Percentiles rank a stretch among this genome's conserved stretches.
These are phyloP conservation scores for Silybum marianum DNA, from an alignment of 129 eudicot species.

Conservation along the genomic window DNA sequence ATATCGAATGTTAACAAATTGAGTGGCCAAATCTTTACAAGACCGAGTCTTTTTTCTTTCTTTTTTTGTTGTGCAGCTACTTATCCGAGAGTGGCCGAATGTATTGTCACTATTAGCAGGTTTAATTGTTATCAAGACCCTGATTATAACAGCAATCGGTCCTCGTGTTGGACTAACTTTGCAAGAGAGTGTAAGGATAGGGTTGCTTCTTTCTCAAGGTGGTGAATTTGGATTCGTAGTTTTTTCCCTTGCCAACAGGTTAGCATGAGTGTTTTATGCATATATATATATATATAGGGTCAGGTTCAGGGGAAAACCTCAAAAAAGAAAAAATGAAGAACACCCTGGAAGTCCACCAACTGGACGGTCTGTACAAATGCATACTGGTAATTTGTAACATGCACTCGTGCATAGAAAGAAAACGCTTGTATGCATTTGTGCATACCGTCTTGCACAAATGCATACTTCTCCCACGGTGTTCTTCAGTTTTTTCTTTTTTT, in stretches of 20 bases:
- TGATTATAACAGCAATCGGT: constrained; percentile 93
- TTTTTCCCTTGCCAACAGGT: constrained; percentile 96
- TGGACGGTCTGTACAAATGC: no score
- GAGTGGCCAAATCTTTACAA: constrained; percentile 7
- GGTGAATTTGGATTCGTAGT: constrained; percentile 98
- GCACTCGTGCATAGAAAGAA: no score
- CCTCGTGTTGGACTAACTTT: constrained; percentile 92
- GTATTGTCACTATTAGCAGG: constrained; percentile 89
- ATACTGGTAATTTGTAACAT: no score
- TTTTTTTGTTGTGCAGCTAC: constrained; percentile 59
- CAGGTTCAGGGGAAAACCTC: no score
- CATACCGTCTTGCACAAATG: no score
- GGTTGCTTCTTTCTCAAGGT: constrained; percentile 96
- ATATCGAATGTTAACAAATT: background rate
- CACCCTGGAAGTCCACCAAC: no score
- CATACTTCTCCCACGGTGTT: no score
- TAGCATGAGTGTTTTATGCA: background rate
- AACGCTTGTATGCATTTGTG: no score
- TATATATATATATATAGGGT: no score
- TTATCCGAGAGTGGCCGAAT: constrained; percentile 97
- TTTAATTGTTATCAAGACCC: constrained; percentile 80
- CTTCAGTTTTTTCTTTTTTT: no score
- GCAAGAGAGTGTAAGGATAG: constrained; percentile 92
- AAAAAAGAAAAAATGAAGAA: no score
- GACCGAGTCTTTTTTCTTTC: background rate